Evolutionary conservation across 108 stramenopile species (phyloP).

Genomic region (Fragilariopsis cylindrus): DNA sequence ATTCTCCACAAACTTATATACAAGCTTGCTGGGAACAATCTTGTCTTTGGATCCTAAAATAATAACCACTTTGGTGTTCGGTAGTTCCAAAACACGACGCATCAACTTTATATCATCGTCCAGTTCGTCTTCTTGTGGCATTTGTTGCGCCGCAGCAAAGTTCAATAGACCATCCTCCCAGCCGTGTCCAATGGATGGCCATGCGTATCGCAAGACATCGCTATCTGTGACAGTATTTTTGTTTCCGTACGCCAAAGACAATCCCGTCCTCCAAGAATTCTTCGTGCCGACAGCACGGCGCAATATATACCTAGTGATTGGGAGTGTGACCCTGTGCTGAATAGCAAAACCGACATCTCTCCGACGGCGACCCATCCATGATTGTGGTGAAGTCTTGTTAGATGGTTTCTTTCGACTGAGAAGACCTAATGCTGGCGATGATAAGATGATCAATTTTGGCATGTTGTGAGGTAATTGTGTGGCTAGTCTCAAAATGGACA

Average conservation of each 20-base stretch:
- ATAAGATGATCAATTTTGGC: conserved; percentile 54
- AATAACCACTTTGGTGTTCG: conserved; percentile 55
- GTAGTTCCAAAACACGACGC: conserved; percentile 38
- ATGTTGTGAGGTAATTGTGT: conserved; percentile 34
- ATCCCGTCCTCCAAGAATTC: conserved; percentile 65
- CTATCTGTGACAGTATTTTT: conserved; percentile 35
- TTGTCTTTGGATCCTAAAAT: conserved; percentile 58
- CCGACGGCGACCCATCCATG: neutral
- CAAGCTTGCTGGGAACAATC: conserved; percentile 40
- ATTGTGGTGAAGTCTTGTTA: neutral
- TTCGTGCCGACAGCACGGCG: conserved; percentile 56
- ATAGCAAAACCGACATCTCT: conserved; percentile 5
- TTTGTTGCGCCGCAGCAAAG: conserved; percentile 50
- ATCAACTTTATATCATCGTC: conserved; percentile 49
- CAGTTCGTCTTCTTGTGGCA: neutral
- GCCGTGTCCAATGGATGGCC: conserved; percentile 79
- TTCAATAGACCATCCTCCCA: conserved; percentile 77
- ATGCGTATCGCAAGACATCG: conserved; percentile 76
- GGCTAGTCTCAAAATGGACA: conserved; percentile 67
- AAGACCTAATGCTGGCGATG: conserved; percentile 67
- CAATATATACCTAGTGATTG: conserved; percentile 46
- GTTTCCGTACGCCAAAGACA: conserved; percentile 69
- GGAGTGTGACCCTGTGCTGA: conserved; percentile 31
- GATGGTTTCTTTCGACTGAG: neutral
- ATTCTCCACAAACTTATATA: conserved; percentile 28